Evolutionary conservation across 768 basidiomycete species (phyloP).

Genomic region (Psilocybe azurescens): DNA sequence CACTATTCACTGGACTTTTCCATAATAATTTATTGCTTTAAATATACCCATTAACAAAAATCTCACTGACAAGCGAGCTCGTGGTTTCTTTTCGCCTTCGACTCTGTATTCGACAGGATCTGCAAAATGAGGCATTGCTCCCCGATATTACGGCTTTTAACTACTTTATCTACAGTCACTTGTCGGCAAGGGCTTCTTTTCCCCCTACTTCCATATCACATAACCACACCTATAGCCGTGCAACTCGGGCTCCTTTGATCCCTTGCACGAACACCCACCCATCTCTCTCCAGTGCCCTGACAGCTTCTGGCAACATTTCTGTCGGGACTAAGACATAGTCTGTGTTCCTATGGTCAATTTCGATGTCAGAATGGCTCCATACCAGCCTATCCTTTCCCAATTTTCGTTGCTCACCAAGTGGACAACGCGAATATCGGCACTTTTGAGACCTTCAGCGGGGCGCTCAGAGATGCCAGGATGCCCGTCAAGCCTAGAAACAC

Average conservation of each 20-base stretch:
- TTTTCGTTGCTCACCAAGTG: conserved; percentile 53
- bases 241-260: conserved; percentile 25
- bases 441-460: conserved; percentile 54
- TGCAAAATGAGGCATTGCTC: too few relatives aligned
- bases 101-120: too few relatives aligned
- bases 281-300: conserved; percentile 47
- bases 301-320: conserved; percentile 45
- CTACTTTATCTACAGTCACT: too few relatives aligned
- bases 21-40: background rate
- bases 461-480: conserved; percentile 56
- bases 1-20: background rate
- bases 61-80: too few relatives aligned
- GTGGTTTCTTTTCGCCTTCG: too few relatives aligned
- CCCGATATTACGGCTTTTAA: too few relatives aligned
- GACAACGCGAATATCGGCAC: conserved; percentile 66
- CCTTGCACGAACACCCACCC: conserved; percentile 54
- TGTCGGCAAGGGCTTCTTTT: too few relatives aligned
- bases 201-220: background rate
- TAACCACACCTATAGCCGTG: conserved; percentile 20
- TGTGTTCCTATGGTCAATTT: conserved; percentile 55
- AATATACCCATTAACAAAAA: too few relatives aligned
- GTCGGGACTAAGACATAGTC: conserved; percentile 65
- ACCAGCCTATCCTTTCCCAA: background rate
- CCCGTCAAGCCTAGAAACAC: conserved; percentile 53
- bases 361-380: background rate